Evolutionary conservation across 2,329 filamentous ascomycete genomes (phyloP), one percentile per base, ranked within the genome.

Genomic region (Penicillium sp.): DNA sequence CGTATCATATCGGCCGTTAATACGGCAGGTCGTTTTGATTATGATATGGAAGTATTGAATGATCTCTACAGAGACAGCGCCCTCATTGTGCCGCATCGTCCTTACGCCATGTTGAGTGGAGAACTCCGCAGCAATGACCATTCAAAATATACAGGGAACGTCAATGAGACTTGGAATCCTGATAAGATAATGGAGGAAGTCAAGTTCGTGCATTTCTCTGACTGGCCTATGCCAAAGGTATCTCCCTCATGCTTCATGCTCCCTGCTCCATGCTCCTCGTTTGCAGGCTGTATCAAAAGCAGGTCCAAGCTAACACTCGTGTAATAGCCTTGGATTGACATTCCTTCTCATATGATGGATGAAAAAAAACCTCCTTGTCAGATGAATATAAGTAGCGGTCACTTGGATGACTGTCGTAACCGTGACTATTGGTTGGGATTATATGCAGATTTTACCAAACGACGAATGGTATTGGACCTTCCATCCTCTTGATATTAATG

Each of bases 41-140:
- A 48, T 34, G 44, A 46, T 10, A 46, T 46, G 44, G 44, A 46
- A 8, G 16, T 46, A 6, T 13, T 46, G 44, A 46, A 46, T 10
- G 9, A 10, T 26, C 30, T 46, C 44, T 46, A 46, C n/a, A 18
- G 13, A n/a, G 44, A 46, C 18, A 35, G 23, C n/a, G 44, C 44
- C 7, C 44, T 46, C 7, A 46, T 46, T 7, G 3, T 46, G 6
- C 34, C 44, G 3, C 44, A 46, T 16, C 44, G 44, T 26, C 44
- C 44, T 7, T 46, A n/a, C 4, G 13, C 19, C 2, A 10, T 46
- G 19, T 11, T 46, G 32, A 36, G 32, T 16, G 44, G 44, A n/a
- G 44, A 46, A 11, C 9, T 46, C 44, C 44, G 44, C 19, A n/a
- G 8, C 4, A n/a, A 23, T 26, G n/a, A 26, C 16, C 44, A 46